phyloP scores from a whole-genome alignment of 495 filamentous ascomycete species.

The Aspergillus steynii region DNA sequence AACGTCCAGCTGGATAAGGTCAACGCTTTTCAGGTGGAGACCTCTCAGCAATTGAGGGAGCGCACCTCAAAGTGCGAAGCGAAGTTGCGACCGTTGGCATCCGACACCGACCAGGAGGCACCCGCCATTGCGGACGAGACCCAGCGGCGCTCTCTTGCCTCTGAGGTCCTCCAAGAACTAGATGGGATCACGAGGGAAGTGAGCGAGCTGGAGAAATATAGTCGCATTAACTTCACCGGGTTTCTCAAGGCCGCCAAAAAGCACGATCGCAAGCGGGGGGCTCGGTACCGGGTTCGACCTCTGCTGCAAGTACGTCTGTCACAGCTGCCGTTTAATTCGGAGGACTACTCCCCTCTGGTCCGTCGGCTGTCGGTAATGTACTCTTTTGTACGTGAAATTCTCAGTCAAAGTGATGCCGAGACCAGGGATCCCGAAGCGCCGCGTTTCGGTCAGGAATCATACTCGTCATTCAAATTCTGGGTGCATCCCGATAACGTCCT shows the following conservation, averaged over 20 bases:
- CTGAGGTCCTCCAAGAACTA: slow-evolving; percentile 73
- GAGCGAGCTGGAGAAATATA: slow-evolving; percentile 91
- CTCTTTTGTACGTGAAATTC: slow-evolving; percentile 81
- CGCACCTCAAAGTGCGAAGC: slow-evolving; percentile 58
- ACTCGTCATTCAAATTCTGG: slow-evolving; percentile 97
- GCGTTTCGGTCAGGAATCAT: slow-evolving; percentile 60
- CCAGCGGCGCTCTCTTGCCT: slow-evolving; percentile 54
- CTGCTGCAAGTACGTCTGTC: slow-evolving; percentile 86
- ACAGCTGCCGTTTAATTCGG: slow-evolving; percentile 88
- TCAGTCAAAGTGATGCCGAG: slow-evolving; percentile 56
- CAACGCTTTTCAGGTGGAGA: slow-evolving; percentile 80
- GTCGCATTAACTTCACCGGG: slow-evolving; percentile 93
- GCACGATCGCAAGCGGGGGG: slow-evolving; percentile 87
- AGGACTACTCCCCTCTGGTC: slow-evolving; percentile 87
- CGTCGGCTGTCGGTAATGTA: slow-evolving; percentile 92
- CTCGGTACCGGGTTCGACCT: slow-evolving; percentile 80
- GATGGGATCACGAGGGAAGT: slow-evolving; percentile 87
- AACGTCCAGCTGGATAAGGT: slow-evolving; percentile 97
- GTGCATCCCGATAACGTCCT: slow-evolving; percentile 91
- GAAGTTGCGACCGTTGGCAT: slow-evolving; percentile 49
- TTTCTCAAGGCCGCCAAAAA: slow-evolving; percentile 99
- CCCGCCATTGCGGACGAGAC: slow-evolving; percentile 33
- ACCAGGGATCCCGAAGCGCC: slow-evolving; percentile 39
- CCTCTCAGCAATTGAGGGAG: slow-evolving; percentile 67
- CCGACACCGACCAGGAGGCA: slow-evolving; percentile 28